These are phyloP conservation scores for Chloropicon primus DNA, from an alignment of 139 green algal genomes.

Conservation along the genomic window DNA sequence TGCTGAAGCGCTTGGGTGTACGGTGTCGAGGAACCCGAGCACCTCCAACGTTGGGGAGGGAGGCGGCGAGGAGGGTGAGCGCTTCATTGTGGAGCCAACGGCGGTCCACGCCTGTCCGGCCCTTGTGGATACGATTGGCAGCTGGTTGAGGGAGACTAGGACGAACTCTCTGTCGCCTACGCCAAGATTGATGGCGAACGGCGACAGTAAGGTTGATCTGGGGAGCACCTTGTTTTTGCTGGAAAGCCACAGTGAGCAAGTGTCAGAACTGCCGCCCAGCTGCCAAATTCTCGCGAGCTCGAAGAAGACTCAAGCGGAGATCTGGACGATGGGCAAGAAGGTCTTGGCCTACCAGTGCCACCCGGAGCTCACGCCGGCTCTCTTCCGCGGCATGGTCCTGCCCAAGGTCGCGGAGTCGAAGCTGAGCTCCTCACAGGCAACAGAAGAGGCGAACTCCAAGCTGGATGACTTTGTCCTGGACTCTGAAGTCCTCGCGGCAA, in stretches of 20 bases:
- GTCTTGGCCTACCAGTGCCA: not conserved
- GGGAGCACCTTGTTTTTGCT: not conserved
- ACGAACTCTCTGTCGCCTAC: not conserved
- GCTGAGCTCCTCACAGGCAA: too few relatives aligned
- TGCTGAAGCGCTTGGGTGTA: not conserved
- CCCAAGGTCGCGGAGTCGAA: not conserved
- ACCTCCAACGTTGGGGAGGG: not conserved
- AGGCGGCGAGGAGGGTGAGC: too few relatives aligned
- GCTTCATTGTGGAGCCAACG: not conserved
- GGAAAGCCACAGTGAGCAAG: not conserved
- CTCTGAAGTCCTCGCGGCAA: not conserved
- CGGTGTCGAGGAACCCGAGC: not conserved
- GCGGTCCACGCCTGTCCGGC: not conserved
- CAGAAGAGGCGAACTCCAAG: not conserved
- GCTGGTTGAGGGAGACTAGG: not conserved
- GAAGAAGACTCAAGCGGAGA: not conserved
- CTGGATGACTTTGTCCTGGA: not conserved
- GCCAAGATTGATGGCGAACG: not conserved
- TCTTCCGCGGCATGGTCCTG: not conserved
- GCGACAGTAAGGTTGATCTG: not conserved
- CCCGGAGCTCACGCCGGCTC: not conserved
- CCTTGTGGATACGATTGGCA: not conserved
- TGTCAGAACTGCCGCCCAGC: not conserved
- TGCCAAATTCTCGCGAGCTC: not conserved
- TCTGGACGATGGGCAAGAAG: not conserved